Base-by-base conservation (phyloP, 176 grass and related monocot species). In the Carex scoparia region DNA sequence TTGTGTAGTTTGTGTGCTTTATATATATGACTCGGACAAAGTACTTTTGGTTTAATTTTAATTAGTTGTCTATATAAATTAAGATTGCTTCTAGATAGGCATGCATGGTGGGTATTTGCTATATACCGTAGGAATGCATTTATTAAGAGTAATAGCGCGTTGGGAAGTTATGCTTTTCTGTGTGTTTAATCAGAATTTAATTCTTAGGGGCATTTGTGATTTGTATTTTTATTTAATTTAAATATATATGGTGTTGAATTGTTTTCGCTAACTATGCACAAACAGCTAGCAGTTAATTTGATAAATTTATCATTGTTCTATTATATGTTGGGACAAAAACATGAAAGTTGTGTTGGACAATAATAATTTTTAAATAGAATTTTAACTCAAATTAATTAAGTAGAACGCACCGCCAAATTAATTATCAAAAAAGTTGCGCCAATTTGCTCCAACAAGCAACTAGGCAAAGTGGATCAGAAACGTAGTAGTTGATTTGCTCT, bases 1-100 rank as follows among this genome's bases (percentile, higher is more conserved):
- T 76, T 76, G 70, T 74, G 70, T 51, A 74, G 70, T 74, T 74
- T 69, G 71, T 76, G 71, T 54, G 71, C 15, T 76, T 54, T 54
- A 54, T 23, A 23, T 23, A 23, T 23, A 23, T 76, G 46, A 76
- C 11, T 54, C 23, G 71, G 71, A 15, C 14, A 54, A 53, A 27
- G 46, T 76, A 53, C 46, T 30, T 76, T 76, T 53, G 46, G 46
- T 30, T 76, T 51, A 23, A 23, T 23, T 23, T 23, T 23, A 23
- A 23, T 76, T 70, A 42, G 15, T 3, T 75, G 42, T 49, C 9
- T 75, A 53, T 75, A 28, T 76, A 30, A 54, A 76, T 55, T 76
- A 75, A 75, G 46, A 75, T 54, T 71, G 71, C 46, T 69, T 75
- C 71, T 54, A 54, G 19, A 11, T 54, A 53, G 71, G 71, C 48